Evolutionary conservation across 345 rosid species (phyloP), one percentile per base, ranked within the genome.

Genomic region (Salix udensis): DNA sequence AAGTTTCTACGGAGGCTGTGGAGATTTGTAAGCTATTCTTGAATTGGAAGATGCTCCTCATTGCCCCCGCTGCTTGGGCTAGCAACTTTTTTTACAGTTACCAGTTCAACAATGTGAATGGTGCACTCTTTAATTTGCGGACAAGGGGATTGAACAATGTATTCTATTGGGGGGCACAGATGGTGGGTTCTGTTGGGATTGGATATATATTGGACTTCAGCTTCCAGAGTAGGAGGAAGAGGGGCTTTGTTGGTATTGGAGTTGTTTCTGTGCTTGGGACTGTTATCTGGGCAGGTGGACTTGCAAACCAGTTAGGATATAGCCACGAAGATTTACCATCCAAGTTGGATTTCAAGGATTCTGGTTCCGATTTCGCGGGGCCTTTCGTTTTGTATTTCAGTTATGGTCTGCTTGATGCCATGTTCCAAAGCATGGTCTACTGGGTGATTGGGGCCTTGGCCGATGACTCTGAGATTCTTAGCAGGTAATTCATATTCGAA

Each of bases 391-490:
- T 95, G 75, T 95, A 91, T 70, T 88, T 91, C 78, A 83, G 97
- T 65, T 93, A 90, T 36, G 97, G 98, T 0, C 76, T 95, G 83
- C 87, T 95, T 15, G 98, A 93, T 83, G 89, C 34, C 34, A 31
- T 31, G 34, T 31, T 31, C 34, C 34, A 31, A 31, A 31, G 34
- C 68, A 72, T 87, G 94, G 97, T 95, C 26, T 93, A 95, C 71
- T 95, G 98, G 97, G 77, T 93, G 66, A 95, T 95, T n/a, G 97
- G 97, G 11, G 90, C 97, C 14, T 79, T 95, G 66, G 97, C 98
- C 0, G 85, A 95, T 76, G 97, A 93, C 76, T 93, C 97, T 2
- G 89, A 85, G 85, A 91, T 89, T 40, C 93, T 95, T 44, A 95
- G 97, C 92, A 91, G 92, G 92, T 88, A 67, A 24, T 37, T 11